Conservation (phyloP, 2,329 filamentous ascomycete species). For the Fusarium sambucinum region DNA sequence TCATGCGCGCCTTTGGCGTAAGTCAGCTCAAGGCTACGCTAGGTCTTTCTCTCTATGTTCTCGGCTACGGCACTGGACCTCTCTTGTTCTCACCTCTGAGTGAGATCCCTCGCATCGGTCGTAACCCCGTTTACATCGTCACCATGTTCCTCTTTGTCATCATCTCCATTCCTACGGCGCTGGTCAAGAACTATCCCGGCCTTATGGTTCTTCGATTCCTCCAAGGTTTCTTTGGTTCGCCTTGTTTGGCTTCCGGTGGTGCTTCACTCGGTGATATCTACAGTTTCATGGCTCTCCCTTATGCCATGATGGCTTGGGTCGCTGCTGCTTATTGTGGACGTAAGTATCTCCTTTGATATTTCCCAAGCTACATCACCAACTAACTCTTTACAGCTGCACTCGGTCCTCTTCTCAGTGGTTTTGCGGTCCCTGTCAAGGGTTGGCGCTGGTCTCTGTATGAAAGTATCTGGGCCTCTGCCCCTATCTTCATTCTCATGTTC, state of each 20-base stretch:
- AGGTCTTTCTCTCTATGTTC: conserved; percentile 71
- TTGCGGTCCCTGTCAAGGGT: conserved; percentile 65
- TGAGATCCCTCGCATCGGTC: conserved; percentile 75
- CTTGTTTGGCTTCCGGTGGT: conserved; percentile 71
- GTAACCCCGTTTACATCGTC: conserved; percentile 75
- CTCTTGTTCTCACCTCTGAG: conserved; percentile 74
- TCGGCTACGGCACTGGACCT: conserved; percentile 73
- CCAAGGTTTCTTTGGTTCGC: conserved; percentile 74
- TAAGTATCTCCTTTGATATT: conserved; percentile 38
- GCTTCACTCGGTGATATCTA: conserved; percentile 67
- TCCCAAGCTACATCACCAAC: neutral
- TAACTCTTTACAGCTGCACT: conserved; percentile 60
- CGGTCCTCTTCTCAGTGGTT: conserved; percentile 71
- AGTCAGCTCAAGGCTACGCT: conserved; percentile 64
- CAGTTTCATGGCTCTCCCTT: conserved; percentile 66
- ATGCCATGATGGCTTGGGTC: conserved; percentile 71
- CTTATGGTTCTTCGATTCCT: conserved; percentile 74
- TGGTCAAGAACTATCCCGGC: conserved; percentile 72
- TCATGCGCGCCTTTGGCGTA: conserved; percentile 67
- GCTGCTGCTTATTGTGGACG: conserved; percentile 63
- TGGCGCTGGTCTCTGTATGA: conserved; percentile 77
- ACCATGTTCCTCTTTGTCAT: conserved; percentile 78
- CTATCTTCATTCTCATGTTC: conserved; percentile 71
- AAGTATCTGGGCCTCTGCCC: conserved; percentile 71
- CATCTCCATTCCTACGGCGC: conserved; percentile 71